These are phyloP conservation scores for Amanita fuliginea DNA, from an alignment of 768 basidiomycete genomes.

Conservation along the genomic window DNA sequence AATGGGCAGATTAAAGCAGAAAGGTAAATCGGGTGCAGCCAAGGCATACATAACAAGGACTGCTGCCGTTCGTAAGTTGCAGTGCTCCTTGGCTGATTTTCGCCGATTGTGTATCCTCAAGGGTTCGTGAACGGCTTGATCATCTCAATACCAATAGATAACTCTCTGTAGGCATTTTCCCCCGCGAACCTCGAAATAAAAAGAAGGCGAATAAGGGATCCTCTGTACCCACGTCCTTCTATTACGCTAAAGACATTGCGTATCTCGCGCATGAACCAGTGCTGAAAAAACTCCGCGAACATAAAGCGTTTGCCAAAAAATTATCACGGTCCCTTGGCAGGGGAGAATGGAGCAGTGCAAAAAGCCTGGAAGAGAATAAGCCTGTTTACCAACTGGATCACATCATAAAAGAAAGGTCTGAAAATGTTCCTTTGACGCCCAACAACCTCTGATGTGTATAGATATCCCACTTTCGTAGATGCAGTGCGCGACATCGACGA, in stretches of 20 bases:
- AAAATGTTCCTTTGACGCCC: slow-evolving; percentile 3
- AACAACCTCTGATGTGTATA: slow-evolving; percentile 17
- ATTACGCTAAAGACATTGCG: slow-evolving; percentile 96
- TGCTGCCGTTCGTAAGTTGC: slow-evolving; percentile 86
- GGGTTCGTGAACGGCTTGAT: slow-evolving; percentile 37
- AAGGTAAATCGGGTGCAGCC: slow-evolving; percentile 85
- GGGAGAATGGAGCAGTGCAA: slow-evolving; percentile 92
- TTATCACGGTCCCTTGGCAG: slow-evolving; percentile 86
- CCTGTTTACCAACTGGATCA: slow-evolving; percentile 91
- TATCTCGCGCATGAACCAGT: slow-evolving; percentile 97
- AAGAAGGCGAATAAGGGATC: slow-evolving; percentile 98
- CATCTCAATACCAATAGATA: neutral
- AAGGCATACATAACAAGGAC: slow-evolving; percentile 90
- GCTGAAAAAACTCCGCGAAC: slow-evolving; percentile 85
- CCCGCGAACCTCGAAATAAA: slow-evolving; percentile 84
- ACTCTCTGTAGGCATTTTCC: slow-evolving; percentile 72
- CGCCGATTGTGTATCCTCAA: slow-evolving; percentile 94
- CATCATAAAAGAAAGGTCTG: slow-evolving; percentile 92
- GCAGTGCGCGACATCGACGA: slow-evolving; percentile 96
- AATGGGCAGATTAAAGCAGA: slow-evolving; percentile 74
- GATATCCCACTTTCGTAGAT: slow-evolving; percentile 95
- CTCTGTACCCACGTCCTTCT: slow-evolving; percentile 94
- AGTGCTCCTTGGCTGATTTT: slow-evolving; percentile 95
- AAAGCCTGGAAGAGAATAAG: slow-evolving; percentile 86
- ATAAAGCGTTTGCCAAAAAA: slow-evolving; percentile 98